A percentile compares a stretch with the other conserved stretches of the same genome.
Evolutionary conservation across 805 yeast species (phyloP).

Genomic region (Ogataea sp.): DNA sequence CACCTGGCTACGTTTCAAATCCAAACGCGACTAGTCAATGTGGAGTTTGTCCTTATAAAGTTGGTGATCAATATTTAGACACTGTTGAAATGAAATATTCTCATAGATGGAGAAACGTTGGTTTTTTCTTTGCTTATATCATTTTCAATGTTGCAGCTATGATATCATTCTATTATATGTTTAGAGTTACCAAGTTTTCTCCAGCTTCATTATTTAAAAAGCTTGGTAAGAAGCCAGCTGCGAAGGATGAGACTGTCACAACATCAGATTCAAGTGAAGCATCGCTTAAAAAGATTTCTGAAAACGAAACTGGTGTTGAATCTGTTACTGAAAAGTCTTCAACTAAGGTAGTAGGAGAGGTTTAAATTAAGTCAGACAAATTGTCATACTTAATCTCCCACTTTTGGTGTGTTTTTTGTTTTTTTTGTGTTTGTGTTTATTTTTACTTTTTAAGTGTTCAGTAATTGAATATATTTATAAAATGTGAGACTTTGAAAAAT

Average conservation of each 20-base stretch:
- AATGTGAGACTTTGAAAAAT: too few species aligned
- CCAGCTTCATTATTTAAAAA: neutral
- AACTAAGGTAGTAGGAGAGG: too few species aligned
- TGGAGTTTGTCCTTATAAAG: constrained; percentile 37
- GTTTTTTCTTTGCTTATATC: constrained; percentile 51
- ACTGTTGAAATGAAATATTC: constrained; percentile 33
- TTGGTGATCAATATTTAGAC: constrained; percentile 40
- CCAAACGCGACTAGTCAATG: constrained; percentile 41
- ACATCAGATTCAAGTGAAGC: neutral
- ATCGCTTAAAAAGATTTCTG: neutral
- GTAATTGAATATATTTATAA: too few species aligned
- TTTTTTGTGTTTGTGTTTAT: too few species aligned
- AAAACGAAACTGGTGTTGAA: too few species aligned
- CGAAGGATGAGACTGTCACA: too few species aligned
- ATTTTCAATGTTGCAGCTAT: constrained; percentile 39
- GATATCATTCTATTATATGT: constrained; percentile 26
- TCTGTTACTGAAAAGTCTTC: too few species aligned
- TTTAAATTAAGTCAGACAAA: too few species aligned
- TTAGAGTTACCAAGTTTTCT: constrained; percentile 20
- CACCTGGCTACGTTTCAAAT: constrained; percentile 50
- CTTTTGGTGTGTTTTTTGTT: too few species aligned
- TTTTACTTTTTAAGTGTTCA: too few species aligned
- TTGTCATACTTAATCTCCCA: too few species aligned
- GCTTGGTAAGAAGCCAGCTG: neutral
- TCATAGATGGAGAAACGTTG: constrained; percentile 61